phyloP scores from a whole-genome alignment of 2,329 filamentous ascomycete species.

The Sporothrix dimorphospora region DNA sequence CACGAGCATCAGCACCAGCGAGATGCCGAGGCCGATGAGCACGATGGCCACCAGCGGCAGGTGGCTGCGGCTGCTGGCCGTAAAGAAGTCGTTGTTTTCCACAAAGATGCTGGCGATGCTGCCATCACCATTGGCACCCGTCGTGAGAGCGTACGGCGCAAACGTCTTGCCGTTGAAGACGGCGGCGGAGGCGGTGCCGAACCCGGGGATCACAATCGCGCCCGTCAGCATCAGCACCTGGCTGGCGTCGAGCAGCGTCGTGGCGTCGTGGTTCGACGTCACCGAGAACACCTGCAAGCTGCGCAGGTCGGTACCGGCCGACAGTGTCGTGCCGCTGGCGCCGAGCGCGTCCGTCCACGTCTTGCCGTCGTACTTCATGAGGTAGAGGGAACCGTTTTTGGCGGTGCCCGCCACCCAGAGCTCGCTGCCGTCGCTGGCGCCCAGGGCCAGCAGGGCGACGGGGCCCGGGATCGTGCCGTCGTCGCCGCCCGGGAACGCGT shows the following conservation, averaged over 20 bases:
- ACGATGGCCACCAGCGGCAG: conserved; percentile 77
- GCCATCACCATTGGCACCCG: conserved; percentile 56
- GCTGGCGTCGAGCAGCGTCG: conserved; percentile 64
- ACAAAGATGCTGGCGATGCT: conserved; percentile 83
- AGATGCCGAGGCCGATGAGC: conserved; percentile 77
- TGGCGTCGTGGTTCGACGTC: conserved; percentile 66
- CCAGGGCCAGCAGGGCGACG: conserved; percentile 74
- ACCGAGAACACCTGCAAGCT: conserved; percentile 81
- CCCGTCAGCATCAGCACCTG: conserved; percentile 85
- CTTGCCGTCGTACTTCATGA: conserved; percentile 80
- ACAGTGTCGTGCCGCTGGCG: conserved; percentile 65
- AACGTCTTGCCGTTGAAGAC: conserved; percentile 83
- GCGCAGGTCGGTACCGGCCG: conserved; percentile 67
- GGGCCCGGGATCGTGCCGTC: conserved; percentile 70
- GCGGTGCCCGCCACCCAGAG: conserved; percentile 79
- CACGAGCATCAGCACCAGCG: conserved; percentile 75
- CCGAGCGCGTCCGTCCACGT: conserved; percentile 58
- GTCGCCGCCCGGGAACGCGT: conserved; percentile 61
- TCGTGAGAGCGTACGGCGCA: conserved; percentile 79
- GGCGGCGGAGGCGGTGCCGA: conserved; percentile 82
- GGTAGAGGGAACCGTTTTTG: conserved; percentile 68
- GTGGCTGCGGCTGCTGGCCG: conserved; percentile 52
- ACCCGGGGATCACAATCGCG: conserved; percentile 71
- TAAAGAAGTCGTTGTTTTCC: conserved; percentile 77
- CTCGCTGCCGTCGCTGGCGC: conserved; percentile 69